phyloP scores from a whole-genome alignment of 768 basidiomycete species.

The Boletus rubescentipes region DNA sequence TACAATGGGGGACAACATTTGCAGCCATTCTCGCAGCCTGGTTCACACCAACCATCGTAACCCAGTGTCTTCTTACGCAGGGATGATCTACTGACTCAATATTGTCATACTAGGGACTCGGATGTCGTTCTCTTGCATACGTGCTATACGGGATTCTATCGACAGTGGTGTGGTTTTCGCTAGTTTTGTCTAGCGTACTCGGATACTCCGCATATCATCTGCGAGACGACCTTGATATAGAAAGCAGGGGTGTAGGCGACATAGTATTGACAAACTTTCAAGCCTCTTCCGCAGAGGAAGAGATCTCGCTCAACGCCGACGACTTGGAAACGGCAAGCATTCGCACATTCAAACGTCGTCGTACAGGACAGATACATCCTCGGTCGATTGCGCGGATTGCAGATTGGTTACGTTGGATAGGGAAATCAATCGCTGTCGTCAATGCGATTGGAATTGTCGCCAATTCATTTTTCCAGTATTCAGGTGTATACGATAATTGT shows the following conservation, averaged over 20 bases:
- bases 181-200: constrained; percentile 30
- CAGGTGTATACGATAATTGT: constrained; percentile 27
- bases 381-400: constrained; percentile 1
- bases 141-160: constrained; percentile 30
- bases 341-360: not conserved
- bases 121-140: constrained; percentile 36
- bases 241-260: not conserved
- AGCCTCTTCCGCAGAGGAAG: not conserved
- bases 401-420: constrained; percentile 24
- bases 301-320: too few relatives aligned
- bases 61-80: not conserved
- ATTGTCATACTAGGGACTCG: constrained; percentile 23
- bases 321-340: not conserved
- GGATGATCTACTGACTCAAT: not conserved
- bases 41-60: constrained; percentile 32
- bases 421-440: constrained; percentile 27
- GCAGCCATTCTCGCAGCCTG: constrained; percentile 30
- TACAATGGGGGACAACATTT: constrained; percentile 35
- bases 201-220: constrained; percentile 22
- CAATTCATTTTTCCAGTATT: constrained; percentile 31
- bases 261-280: not conserved
- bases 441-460: constrained; percentile 30
- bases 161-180: constrained; percentile 30
- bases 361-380: not conserved
- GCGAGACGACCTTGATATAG: not conserved